These are phyloP conservation scores for Colletotrichum cuscutae DNA, from an alignment of 2,329 filamentous ascomycete species.

Conservation along the genomic window DNA sequence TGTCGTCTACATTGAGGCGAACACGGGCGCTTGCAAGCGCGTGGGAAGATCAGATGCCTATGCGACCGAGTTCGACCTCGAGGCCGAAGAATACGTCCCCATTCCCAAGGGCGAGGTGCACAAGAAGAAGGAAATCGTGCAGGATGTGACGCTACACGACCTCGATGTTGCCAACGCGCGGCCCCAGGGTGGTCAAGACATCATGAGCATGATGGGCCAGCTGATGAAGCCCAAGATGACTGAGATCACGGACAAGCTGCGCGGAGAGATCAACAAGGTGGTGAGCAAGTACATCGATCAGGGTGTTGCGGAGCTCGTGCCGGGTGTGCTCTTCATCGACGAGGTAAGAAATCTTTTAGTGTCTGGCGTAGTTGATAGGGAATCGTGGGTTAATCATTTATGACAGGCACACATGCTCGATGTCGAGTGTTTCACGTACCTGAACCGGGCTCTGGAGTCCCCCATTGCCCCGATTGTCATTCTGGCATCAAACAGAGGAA, in stretches of 20 bases:
- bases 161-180: conserved; percentile 95
- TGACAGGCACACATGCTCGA: conserved; percentile 97
- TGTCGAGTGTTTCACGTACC: conserved; percentile 98
- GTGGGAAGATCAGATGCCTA: conserved; percentile 97
- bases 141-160: conserved; percentile 97
- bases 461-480: conserved; percentile 96
- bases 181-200: conserved; percentile 96
- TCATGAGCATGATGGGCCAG: conserved; percentile 99
- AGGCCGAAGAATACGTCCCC: conserved; percentile 98
- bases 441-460: conserved; percentile 97
- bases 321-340: conserved; percentile 97
- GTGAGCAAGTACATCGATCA: conserved; percentile 99
- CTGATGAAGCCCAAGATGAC: conserved; percentile 99
- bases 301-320: conserved; percentile 96
- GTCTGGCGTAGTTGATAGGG: conserved; percentile 11
- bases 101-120: conserved; percentile 99
- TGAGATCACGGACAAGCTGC: conserved; percentile 97
- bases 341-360: conserved; percentile 70
- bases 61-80: conserved; percentile 97
- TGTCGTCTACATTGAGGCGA: conserved; percentile 99
- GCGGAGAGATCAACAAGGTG: conserved; percentile 97
- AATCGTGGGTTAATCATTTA: conserved; percentile 31
- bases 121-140: conserved; percentile 99
- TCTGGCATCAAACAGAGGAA: conserved; percentile 94
- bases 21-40: conserved; percentile 97